Evolutionary conservation across 768 basidiomycete species (phyloP), one percentile per base, ranked within the genome.

Genomic region (Rhodosporidiobolus sp.): DNA sequence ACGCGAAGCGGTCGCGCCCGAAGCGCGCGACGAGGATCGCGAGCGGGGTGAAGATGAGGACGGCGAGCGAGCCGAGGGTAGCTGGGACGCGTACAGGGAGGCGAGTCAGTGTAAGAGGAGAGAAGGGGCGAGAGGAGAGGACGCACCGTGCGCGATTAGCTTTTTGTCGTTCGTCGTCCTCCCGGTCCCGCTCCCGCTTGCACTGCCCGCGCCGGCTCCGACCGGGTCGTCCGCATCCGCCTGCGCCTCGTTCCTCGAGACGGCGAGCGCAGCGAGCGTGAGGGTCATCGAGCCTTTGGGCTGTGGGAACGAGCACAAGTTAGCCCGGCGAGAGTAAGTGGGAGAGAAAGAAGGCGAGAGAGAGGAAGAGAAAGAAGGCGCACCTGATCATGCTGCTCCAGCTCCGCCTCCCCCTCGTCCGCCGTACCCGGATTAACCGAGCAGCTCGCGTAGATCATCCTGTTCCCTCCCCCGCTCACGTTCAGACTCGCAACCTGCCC

Each of bases 321-420:
- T 26, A 54, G 46, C 7, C 8, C 38, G 16, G 10, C n/a, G 8
- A n/a, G 14, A 0, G 17, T 1, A 19, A 38, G 24, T 24, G 53
- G 10, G 10, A 46, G 30, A 5, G 32, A 11, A 30, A 11, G 20
- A 0, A 7, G 52, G 54, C 1, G 20, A 53, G 35, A 5, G 14
- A 28, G 50, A 38, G 45, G 2, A 17, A 53, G 35, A 5, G 14
- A 28, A 38, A 38, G 45, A 3, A 17, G 16, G 49, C 38, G 32
- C 38, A 54, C 69, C 50, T 70, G 62, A 26, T 74, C 63, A 49
- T 73, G 72, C 49, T 69, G 64, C 3, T 9, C 49, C 26, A 73
- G 8, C 8, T 26, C n/a, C 14, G 72, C 57, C 4, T 19, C 6
- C 22, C 12, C 38, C 49, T 68, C 53, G 30, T 30, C 49, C 28